Evolutionary conservation across 345 rosid genomes (phyloP).

Genomic region (Raphanus raphanistrum): DNA sequence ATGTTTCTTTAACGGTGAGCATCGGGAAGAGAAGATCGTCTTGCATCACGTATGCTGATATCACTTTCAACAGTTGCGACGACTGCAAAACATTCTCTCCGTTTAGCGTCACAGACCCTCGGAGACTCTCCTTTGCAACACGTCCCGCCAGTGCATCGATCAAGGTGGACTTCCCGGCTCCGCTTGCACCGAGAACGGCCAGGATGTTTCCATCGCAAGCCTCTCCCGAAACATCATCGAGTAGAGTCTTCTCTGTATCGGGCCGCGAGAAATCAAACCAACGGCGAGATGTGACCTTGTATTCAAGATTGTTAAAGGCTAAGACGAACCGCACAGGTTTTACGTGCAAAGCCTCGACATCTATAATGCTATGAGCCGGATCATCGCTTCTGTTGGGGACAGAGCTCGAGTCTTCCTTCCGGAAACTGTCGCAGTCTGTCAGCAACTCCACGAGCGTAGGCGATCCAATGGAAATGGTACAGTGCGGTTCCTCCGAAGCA

Average conservation of each 20-base stretch:
- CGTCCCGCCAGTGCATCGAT: constrained; percentile 1
- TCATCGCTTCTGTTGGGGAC: not conserved
- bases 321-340: not conserved
- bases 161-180: constrained; percentile 2
- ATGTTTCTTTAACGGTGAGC: not conserved
- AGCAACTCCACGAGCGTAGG: constrained; percentile 6
- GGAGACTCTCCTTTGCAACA: not conserved
- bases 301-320: constrained; percentile 1
- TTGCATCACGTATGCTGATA: constrained; percentile 3
- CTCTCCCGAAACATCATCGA: constrained; percentile 4
- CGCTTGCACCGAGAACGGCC: constrained; percentile 1
- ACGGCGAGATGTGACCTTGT: not conserved
- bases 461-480: not conserved
- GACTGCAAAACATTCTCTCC: not conserved
- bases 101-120: not conserved
- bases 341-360: not conserved
- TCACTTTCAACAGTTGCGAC: not conserved
- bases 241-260: not conserved
- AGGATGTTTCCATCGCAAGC: not conserved
- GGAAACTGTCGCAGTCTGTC: constrained; percentile 6
- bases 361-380: not conserved
- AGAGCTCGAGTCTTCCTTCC: not conserved
- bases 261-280: not conserved
- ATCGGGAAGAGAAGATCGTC: constrained; percentile 3
- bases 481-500: not conserved